Conservation (phyloP, 2,329 filamentous ascomycete species). For the Cladophialophora exuberans region DNA sequence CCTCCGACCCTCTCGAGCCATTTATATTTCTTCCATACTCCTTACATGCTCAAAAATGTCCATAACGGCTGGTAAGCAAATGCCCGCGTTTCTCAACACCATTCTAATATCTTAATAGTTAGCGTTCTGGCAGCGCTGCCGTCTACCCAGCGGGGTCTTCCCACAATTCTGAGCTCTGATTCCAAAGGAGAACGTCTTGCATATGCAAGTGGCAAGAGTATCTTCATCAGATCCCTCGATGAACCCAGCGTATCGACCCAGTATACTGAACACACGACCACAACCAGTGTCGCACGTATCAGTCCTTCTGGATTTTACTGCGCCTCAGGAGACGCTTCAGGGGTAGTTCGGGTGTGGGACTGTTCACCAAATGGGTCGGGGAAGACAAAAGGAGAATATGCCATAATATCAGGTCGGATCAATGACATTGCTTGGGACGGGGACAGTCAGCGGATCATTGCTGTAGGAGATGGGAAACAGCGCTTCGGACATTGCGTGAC, state of each 20-base stretch:
- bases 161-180: slow-evolving; percentile 86
- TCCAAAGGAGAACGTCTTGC: slow-evolving; percentile 88
- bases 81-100: not conserved
- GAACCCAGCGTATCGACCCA: slow-evolving; percentile 81
- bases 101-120: slow-evolving; percentile 46
- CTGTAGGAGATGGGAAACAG: slow-evolving; percentile 92
- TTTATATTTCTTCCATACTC: slow-evolving; percentile 7
- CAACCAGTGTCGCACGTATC: slow-evolving; percentile 91
- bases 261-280: slow-evolving; percentile 86
- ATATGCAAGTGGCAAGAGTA: slow-evolving; percentile 94
- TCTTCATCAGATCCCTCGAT: slow-evolving; percentile 95
- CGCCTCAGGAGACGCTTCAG: slow-evolving; percentile 85
- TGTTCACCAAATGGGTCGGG: slow-evolving; percentile 70
- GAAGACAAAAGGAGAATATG: slow-evolving; percentile 90
- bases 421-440: slow-evolving; percentile 98
- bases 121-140: slow-evolving; percentile 84
- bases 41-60: slow-evolving; percentile 41
- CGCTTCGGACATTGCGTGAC: slow-evolving; percentile 93
- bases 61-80: slow-evolving; percentile 46
- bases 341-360: slow-evolving; percentile 90
- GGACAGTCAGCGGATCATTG: slow-evolving; percentile 93
- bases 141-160: slow-evolving; percentile 79
- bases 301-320: slow-evolving; percentile 93
- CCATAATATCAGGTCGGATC: slow-evolving; percentile 90
- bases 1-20: too few relatives aligned